A percentile compares a stretch with the other conserved stretches of the same genome.
Conservation (phyloP, 2,329 filamentous ascomycete species). For the Diatrype stigma region DNA sequence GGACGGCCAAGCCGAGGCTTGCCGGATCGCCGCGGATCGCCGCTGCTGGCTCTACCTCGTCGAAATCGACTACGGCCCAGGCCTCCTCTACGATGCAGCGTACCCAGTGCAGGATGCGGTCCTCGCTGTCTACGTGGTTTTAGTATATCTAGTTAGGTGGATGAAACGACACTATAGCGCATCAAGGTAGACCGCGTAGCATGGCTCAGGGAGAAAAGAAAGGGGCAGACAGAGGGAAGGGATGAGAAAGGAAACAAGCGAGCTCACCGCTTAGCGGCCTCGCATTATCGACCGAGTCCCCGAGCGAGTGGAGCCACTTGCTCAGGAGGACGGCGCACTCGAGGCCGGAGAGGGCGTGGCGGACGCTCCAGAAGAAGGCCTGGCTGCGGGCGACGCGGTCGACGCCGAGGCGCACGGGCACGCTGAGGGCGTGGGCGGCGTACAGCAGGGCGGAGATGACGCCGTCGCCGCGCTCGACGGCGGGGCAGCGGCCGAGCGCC, state of each 20-base stretch:
- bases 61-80: slow-evolving; percentile 33
- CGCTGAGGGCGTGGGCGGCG: slow-evolving; percentile 50
- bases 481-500: slow-evolving; percentile 32
- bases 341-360: slow-evolving; percentile 51
- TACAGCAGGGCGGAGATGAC: slow-evolving; percentile 47
- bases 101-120: slow-evolving; percentile 43
- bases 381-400: slow-evolving; percentile 51
- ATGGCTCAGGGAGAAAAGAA: too few species aligned
- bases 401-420: slow-evolving; percentile 51
- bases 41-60: slow-evolving; percentile 30
- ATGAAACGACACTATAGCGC: too few species aligned
- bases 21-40: slow-evolving; percentile 22
- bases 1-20: slow-evolving; percentile 33
- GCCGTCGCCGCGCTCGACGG: slow-evolving; percentile 43
- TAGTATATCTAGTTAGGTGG: background rate
- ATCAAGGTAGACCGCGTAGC: too few species aligned
- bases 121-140: slow-evolving; percentile 32
- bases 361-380: slow-evolving; percentile 53
- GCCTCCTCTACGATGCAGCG: slow-evolving; percentile 42
- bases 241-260: background rate
- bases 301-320: slow-evolving; percentile 40
- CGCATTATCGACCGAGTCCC: slow-evolving; percentile 8
- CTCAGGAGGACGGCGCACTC: slow-evolving; percentile 52
- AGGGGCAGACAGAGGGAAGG: too few species aligned
- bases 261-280: slow-evolving; percentile 25